Evolutionary conservation across 805 yeast species (phyloP), one percentile per base, ranked within the genome.

Genomic region (Saccharomycopsis oosterbeekiorum): DNA sequence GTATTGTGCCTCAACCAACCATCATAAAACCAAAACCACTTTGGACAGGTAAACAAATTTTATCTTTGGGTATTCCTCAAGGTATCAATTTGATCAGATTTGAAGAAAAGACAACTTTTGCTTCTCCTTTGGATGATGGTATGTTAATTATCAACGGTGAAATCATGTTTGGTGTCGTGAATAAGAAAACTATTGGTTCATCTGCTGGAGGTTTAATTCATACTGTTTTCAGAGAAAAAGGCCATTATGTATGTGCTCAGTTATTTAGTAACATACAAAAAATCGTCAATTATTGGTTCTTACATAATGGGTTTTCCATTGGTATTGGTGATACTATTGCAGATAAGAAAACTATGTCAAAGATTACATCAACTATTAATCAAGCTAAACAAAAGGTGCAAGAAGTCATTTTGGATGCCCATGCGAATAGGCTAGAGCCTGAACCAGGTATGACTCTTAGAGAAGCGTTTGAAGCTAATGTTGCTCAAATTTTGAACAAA

Each of bases 291-390:
- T 94, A 81, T 74, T 94, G 99, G 99, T 80, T 94, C 64, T 80
- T 94, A 59, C 99, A 96, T 72, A 89, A 89, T 69, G 98, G 99
- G 64, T 94, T 94, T 76, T 93, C 98, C 12, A 96, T 96, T 68
- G 99, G 99, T 82, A 94, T 94, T 75, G 99, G 99, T 80, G 99
- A 94, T 76, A 94, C 99, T 3, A 96, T 94, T 77, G 99, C 99
- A 57, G 99, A 96, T 78, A 84, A 92, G n/a, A 85, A 83, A 37
- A 94, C 99, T 51, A 96, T 94, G 97, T 84, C 85, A 67, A 87
- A 86, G 67, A 92, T 94, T 68, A 94, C 98, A 1, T 86, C 87
- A 62, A 93, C 98, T 2, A 94, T 94, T 73, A 85, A 89, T 58
- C 89, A 85, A 64, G 99, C 99, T 15, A 96, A 96, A 74, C 83